Conservation (phyloP, 352 stramenopile species). For the Globisporangium cederbergense region DNA sequence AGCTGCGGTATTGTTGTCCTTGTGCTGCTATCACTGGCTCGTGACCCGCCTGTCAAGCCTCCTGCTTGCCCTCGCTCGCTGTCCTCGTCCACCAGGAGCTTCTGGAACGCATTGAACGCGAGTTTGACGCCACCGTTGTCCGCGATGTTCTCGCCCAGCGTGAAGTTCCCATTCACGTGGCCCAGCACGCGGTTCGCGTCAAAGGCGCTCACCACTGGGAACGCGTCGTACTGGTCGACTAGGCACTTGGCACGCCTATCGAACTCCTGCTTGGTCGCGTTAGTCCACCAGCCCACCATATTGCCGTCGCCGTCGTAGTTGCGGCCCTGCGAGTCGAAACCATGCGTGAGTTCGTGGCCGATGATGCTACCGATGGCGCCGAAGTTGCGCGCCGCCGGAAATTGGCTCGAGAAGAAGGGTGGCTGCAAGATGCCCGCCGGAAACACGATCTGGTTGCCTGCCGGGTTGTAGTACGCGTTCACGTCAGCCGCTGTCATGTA, state of each 20-base stretch:
- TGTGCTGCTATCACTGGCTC: too few relatives aligned
- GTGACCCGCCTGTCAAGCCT: background rate
- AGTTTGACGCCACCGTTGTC: constrained; percentile 82
- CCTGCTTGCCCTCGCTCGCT: constrained; percentile 22
- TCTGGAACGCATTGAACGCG: constrained; percentile 56
- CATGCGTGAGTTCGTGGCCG: constrained; percentile 95
- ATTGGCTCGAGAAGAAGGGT: constrained; percentile 88
- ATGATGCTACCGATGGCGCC: constrained; percentile 92
- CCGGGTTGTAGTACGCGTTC: constrained; percentile 87
- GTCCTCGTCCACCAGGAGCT: constrained; percentile 24
- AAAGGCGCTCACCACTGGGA: constrained; percentile 36
- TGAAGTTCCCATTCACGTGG: constrained; percentile 76
- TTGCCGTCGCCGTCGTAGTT: constrained; percentile 90
- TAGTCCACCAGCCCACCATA: constrained; percentile 92
- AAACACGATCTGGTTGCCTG: constrained; percentile 93
- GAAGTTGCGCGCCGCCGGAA: constrained; percentile 90
- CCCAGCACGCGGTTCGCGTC: constrained; percentile 45
- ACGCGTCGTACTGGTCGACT: constrained; percentile 57
- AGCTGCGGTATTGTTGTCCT: background rate
- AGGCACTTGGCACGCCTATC: constrained; percentile 51
- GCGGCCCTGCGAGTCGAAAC: constrained; percentile 91
- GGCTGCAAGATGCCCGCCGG: constrained; percentile 94
- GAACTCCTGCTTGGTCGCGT: constrained; percentile 80
- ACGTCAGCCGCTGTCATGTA: constrained; percentile 91
- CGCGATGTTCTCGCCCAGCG: constrained; percentile 79